These are phyloP conservation scores for Curvularia spicifera DNA, from an alignment of 2,329 filamentous ascomycete genomes.

Conservation along the genomic window DNA sequence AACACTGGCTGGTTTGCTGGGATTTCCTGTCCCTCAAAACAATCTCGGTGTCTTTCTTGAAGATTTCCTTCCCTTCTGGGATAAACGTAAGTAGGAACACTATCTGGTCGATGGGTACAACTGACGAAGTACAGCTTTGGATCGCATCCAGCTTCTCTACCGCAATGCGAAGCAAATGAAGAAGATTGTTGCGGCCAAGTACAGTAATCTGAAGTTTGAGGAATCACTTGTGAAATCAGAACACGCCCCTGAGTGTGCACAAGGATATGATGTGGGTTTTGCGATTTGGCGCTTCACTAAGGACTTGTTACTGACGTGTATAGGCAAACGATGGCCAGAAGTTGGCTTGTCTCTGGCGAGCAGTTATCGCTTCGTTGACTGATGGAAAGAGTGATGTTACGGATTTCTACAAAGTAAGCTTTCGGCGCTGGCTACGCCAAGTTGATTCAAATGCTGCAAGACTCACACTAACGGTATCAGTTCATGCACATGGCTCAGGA, in stretches of 20 bases:
- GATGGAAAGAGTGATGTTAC: slow-evolving; percentile 18
- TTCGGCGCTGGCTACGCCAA: background rate
- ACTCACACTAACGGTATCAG: slow-evolving; percentile 26
- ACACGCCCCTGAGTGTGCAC: background rate
- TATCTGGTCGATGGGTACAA: background rate
- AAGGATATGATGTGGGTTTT: background rate
- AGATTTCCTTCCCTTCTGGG: slow-evolving; percentile 80
- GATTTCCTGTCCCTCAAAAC: slow-evolving; percentile 87
- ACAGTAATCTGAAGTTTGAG: slow-evolving; percentile 62
- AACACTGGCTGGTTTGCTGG: slow-evolving; percentile 83
- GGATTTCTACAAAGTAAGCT: slow-evolving; percentile 54
- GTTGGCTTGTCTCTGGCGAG: slow-evolving; percentile 74
- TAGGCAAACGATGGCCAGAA: slow-evolving; percentile 35
- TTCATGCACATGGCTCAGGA: slow-evolving; percentile 78
- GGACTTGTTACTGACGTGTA: background rate
- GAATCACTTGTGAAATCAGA: slow-evolving; percentile 10
- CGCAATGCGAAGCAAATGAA: slow-evolving; percentile 83
- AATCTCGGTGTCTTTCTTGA: slow-evolving; percentile 86
- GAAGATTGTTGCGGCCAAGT: slow-evolving; percentile 76
- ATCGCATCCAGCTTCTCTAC: slow-evolving; percentile 72
- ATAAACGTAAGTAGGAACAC: slow-evolving; percentile 64
- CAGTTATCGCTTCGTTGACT: slow-evolving; percentile 27
- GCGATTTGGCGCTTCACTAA: background rate
- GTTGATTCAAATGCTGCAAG: background rate
- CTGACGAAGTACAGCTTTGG: slow-evolving; percentile 46